Conservation (phyloP, 371 early-diverging fungal genomes). For the Apophysomyces ossiformis region DNA sequence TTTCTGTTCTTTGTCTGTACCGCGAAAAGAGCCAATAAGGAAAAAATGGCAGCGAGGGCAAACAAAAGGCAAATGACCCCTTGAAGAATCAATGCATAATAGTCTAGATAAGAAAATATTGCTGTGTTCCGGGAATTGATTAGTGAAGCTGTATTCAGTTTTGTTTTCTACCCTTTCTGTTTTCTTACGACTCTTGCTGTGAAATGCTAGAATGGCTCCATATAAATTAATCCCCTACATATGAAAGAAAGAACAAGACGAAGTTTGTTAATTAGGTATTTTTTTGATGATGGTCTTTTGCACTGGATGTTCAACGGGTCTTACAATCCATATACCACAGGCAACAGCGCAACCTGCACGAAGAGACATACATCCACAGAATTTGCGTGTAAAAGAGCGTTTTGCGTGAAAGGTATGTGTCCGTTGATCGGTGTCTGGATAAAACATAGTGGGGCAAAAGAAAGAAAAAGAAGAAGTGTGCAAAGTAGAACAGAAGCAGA, state of each 20-base stretch:
- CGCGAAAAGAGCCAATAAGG: conserved; percentile 33
- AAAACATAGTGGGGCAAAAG: conserved; percentile 2
- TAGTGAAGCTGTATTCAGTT: neutral
- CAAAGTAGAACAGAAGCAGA: neutral
- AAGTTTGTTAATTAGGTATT: neutral
- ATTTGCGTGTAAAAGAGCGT: conserved; percentile 24
- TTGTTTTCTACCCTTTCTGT: neutral
- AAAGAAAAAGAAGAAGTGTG: neutral
- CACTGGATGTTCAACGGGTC: neutral
- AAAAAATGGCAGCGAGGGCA: conserved; percentile 31
- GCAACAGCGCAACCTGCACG: conserved; percentile 25
- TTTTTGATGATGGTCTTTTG: no score
- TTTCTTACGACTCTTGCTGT: conserved; percentile 29
- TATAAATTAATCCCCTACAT: conserved; percentile 25
- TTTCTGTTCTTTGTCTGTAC: conserved; percentile 11
- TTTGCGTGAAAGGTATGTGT: conserved; percentile 11
- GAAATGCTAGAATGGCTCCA: conserved; percentile 27
- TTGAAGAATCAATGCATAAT: conserved; percentile 29
- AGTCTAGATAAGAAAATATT: conserved; percentile 40
- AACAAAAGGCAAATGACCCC: conserved; percentile 40
- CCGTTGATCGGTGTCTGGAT: conserved; percentile 14
- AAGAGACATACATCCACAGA: conserved; percentile 32
- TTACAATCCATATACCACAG: conserved; percentile 7
- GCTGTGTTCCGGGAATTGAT: conserved; percentile 21
- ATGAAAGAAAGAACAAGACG: conserved; percentile 9